Evolutionary conservation across 2,329 filamentous ascomycete genomes (phyloP), one percentile per base, ranked within the genome.

Genomic region (Pestalotiopsis sp.): DNA sequence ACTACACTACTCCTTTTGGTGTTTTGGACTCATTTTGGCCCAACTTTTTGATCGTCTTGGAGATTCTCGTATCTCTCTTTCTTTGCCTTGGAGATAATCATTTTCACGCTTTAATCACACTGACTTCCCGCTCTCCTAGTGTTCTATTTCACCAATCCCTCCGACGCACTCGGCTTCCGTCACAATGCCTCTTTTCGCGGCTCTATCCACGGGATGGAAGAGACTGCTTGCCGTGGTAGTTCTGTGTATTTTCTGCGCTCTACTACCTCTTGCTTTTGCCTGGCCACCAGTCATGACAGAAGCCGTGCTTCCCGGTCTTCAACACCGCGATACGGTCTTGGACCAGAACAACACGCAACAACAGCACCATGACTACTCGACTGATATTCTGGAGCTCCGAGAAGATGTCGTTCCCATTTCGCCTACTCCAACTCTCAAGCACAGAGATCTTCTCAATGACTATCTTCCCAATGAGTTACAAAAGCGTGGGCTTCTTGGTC

Each of bases 11-110:
- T 63, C 71, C n/a, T 71, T 77, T 77, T 78, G 73, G 73, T 72
- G 70, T 74, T 76, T 69, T 77, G 77, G 76, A 73, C 72, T 68
- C 69, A 68, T 74, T 76, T 78, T 78, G 73, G 74, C 68, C 68
- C 69, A 68, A 70, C 73, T 73, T 52, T 52, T 75, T 75, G 72
- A 73, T 72, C 66, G 71, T 70, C 58, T 68, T 65, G 23, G 31
- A 40, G 31, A 23, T 62, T 62, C 31, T 62, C 20, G 27, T 62
- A n/a, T 52, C 25, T 36, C 31, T 36, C 31, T 62, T 12, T 62
- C 69, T 68, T 62, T 57, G 49, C 67, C 60, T 63, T 60, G 61
- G 38, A 36, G 27, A 66, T 57, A 69, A 69, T 61, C 68, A 27
- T 52, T 59, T 67, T 52, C 62, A 36, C 7, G 45, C 61, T 69